Percentiles rank a stretch among this genome's conserved stretches.
Evolutionary conservation across 164 flowering plant species (phyloP).

Genomic region (Santalum album): DNA sequence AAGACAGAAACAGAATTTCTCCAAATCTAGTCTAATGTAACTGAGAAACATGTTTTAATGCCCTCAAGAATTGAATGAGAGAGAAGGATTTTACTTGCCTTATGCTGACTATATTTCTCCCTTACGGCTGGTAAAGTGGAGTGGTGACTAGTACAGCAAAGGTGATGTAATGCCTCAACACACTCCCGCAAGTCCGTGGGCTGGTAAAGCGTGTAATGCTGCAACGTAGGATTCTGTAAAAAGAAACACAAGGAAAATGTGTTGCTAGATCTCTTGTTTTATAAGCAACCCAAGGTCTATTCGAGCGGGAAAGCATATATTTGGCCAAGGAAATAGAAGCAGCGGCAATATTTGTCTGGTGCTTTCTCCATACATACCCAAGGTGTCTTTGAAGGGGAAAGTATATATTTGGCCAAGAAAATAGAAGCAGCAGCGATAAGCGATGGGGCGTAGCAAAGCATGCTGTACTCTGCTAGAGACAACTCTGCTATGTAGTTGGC

Average conservation of each 20-base stretch:
- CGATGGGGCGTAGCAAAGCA: constrained; percentile 80
- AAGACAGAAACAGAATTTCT: too few species aligned
- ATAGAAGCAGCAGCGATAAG: constrained; percentile 76
- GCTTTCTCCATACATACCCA: constrained; percentile 55
- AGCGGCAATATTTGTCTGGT: constrained; percentile 41
- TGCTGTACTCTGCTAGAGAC: constrained; percentile 78
- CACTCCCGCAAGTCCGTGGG: constrained; percentile 50
- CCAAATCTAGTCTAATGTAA: too few species aligned
- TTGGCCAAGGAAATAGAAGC: constrained; percentile 79
- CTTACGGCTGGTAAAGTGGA: constrained; percentile 64
- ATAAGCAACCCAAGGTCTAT: constrained; percentile 92
- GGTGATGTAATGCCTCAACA: constrained; percentile 50
- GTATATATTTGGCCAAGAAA: constrained; percentile 68
- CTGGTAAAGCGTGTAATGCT: constrained; percentile 66
- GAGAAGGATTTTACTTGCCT: constrained; percentile 30
- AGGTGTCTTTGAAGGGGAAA: constrained; percentile 62
- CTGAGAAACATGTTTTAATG: too few species aligned
- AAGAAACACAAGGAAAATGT: background rate
- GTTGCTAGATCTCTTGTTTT: too few species aligned
- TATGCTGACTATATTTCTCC: constrained; percentile 84
- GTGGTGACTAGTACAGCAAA: constrained; percentile 33
- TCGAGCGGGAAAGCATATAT: constrained; percentile 50
- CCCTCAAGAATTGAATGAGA: background rate
- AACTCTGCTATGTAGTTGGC: constrained; percentile 82
- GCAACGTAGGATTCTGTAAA: constrained; percentile 50